Evolutionary conservation across 148 eudicot species (phyloP), one percentile per base, ranked within the genome.

Genomic region (Rhododendron vialii): DNA sequence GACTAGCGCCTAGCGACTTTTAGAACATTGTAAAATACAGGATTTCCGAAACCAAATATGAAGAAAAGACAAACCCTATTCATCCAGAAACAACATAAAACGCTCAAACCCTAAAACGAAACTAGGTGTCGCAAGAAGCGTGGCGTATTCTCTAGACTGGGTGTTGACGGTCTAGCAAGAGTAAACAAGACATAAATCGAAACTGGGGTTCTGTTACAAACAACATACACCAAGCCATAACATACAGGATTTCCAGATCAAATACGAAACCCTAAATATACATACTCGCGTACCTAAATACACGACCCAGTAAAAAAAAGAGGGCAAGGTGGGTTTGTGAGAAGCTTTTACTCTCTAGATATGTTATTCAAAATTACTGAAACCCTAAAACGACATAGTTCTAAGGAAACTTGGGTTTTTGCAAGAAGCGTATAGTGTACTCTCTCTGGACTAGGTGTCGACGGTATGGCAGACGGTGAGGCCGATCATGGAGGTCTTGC

Each of bases 401-500:
- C 26, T 10, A 55, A 7, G 45, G 69, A 79, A 61, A 82, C 51
- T 77, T 77, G 86, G 86, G 88, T 83, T 69, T 82, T 1, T 38
- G 48, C 10, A 7, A 7, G 84, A 38, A 38, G 41, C 94, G 9
- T 93, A 94, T 4, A 38, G 41, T 5, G 41, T 38, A 5, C 41
- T 38, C 98, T 95, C 98, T 86, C 92, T 88, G 6, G 95, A 90
- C 79, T 92, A 55, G 79, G 95, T 93, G 78, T 96, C 98, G 67
- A 87, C 98, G 65, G 91, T 90, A 89, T 96, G 99, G 90, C 99
- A 96, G 86, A 93, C 97, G 82, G 98, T 87, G 47, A 96, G 94
- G 14, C 96, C 94, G 82, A 96, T 96, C 99, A 96, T 96, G 80
- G 99, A 93, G 45, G 96, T 93, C 80, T 96, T 96, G 0, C 99